Conservation (phyloP, 1,284 basidiomycete genomes). For the Xanthoconium separans region DNA sequence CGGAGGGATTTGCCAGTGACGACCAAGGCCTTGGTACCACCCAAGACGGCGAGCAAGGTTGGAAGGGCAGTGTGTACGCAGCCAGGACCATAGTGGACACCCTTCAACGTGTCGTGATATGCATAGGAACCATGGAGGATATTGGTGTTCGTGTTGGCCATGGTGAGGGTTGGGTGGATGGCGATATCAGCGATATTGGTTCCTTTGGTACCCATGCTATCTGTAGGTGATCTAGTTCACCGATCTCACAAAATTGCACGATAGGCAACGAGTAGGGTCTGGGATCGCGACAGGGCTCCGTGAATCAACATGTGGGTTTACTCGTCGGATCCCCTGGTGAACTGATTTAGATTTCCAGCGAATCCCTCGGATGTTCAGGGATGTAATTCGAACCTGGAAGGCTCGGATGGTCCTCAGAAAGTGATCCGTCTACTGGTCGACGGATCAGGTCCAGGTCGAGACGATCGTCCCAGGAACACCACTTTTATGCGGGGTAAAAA, state of each 20-base stretch:
- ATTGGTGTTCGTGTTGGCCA: constrained; percentile 9
- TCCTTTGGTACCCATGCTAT: not conserved
- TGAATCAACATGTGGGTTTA: constrained; percentile 15
- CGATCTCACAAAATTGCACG: constrained; percentile 8
- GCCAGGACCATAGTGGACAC: constrained; percentile 69
- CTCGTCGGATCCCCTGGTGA: constrained; percentile 15
- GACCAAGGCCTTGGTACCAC: constrained; percentile 61
- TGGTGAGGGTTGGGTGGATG: constrained; percentile 4
- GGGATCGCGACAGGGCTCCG: not conserved
- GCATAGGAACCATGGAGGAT: constrained; percentile 52
- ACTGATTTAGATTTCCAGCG: constrained; percentile 1
- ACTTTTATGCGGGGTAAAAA: not conserved
- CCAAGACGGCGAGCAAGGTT: constrained; percentile 52
- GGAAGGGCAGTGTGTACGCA: constrained; percentile 60
- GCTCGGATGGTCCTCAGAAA: not conserved
- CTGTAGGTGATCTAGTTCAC: constrained; percentile 9
- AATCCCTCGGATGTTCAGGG: constrained; percentile 21
- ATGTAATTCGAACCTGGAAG: not conserved
- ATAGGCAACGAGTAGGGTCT: constrained; percentile 7
- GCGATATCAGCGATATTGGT: constrained; percentile 1
- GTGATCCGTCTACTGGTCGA: not conserved
- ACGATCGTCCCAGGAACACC: constrained; percentile 5
- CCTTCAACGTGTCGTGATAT: constrained; percentile 63
- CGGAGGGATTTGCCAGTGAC: constrained; percentile 70
- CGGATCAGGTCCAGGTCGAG: not conserved